Evolutionary conservation across 2,329 filamentous ascomycete genomes (phyloP), one percentile per base, ranked within the genome.

Genomic region (Hypoxylon sp.): DNA sequence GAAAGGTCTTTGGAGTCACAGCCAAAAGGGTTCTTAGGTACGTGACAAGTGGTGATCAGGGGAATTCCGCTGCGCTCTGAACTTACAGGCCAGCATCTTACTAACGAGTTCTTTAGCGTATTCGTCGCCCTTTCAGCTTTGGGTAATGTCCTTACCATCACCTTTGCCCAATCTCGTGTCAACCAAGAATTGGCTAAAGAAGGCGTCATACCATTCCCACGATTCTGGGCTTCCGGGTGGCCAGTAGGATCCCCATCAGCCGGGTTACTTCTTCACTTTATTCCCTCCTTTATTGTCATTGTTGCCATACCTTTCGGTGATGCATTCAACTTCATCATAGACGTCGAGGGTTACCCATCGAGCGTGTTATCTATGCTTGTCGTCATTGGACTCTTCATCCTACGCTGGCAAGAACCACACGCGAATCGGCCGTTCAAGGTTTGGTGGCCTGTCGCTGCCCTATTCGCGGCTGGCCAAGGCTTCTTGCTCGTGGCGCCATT

Each of bases 321-420:
- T 15, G 32, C 32, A 9, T 36, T 36, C 32, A 36, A 36, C 12
- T 36, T 36, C 32, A 36, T 36, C 20, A 19, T 36, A 7, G 32
- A 36, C 5, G 19, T 36, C 7, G 32, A 36, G 8, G 32, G 32
- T 11, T 36, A 36, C 12, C 32, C 32, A 7, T 23, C 32, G 3
- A 36, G 32, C 9, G 32, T 36, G 19, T 20, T 36, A 36, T 21
- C 32, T n/a, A 36, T 36, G 32, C 23, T 36, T 7, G 32, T 36
- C 5, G 32, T 36, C n/a, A 19, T 36, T 5, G 32, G 32, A 36
- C 32, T 36, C 19, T 36, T 36, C 3, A 36, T 36, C 5, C 19
- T 36, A 3, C 32, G 32, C 17, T 23, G 19, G 19, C 11, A 23
- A 36, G 32, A 16, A 7, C 32, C 32, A 9, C 20, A 23, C 15